A percentile compares a stretch with the other conserved stretches of the same genome.
These are phyloP conservation scores for Cutaneotrichosporon mucoides DNA, from an alignment of 1,284 basidiomycete species.

Conservation along the genomic window DNA sequence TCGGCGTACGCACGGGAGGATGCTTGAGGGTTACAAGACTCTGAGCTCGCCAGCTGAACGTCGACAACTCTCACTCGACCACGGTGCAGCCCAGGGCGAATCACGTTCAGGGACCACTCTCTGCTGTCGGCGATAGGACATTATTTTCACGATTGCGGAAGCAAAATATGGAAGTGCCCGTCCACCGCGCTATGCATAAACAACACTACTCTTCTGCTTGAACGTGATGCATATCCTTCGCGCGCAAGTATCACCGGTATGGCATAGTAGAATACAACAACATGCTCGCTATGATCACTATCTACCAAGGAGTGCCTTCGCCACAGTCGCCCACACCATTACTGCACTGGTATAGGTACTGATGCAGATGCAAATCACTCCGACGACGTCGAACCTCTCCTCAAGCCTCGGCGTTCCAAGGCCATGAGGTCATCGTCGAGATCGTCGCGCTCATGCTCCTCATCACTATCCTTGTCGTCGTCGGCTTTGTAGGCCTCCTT, in stretches of 20 bases:
- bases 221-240: no score
- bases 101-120: neutral
- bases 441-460: neutral
- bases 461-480: neutral
- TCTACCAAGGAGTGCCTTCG: neutral
- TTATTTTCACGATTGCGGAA: neutral
- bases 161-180: no score
- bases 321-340: no score
- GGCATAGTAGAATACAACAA: neutral
- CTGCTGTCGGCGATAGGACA: neutral
- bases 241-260: neutral
- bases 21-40: slow-evolving; percentile 3
- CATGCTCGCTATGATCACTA: neutral
- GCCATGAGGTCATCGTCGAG: neutral
- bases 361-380: neutral
- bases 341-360: neutral
- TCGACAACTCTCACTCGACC: neutral
- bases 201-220: no score
- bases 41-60: neutral
- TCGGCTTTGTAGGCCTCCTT: neutral
- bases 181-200: no score
- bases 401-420: neutral
- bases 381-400: neutral
- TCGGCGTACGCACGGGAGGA: slow-evolving; percentile 3
- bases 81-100: neutral